Base-by-base conservation (phyloP, 768 basidiomycete species). In the Auriscalpium microsporum region DNA sequence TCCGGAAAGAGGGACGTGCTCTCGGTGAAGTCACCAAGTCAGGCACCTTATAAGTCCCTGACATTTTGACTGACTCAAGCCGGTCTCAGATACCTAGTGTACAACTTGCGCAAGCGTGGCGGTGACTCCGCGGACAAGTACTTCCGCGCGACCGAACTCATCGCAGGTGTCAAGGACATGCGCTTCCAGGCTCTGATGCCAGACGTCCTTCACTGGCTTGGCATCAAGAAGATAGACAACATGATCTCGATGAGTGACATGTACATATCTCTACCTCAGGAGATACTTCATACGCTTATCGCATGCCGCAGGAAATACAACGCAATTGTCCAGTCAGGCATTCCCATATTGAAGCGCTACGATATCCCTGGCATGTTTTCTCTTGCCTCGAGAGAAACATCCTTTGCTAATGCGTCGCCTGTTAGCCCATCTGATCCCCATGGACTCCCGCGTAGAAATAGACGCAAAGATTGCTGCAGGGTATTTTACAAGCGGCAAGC, bases 171-270 rank as follows among this genome's bases (percentile, higher is more conserved):
- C 21, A 90, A 92, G 72, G 91, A 94, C 65, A 91, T 93, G 90
- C 82, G 92, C n/a, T 94, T 94, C 84, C 83, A 85, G 67, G 90
- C 86, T 19, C 76, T 92, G 57, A 96, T 98, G 94, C 95, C 95
- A 3, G 95, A 98, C 67, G 87, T 96, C 7, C 72, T 97, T 46
- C 92, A 94, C 67, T 98, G 94, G 91, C 71, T 98, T 16, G 95
- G 95, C 0, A 87, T 98, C 65, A 84, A 67, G 71, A 90, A 90
- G 77, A 81, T 98, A 46, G 83, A 92, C 69, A 85, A 85, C 64
- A 83, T 98, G 84, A 84, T 95, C 14, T 86, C 83, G 21, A 91
- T 91, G 90, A 90, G 87, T 56, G 89, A 91, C 64, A 90, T 91
- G 87, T 82, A 49, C 56, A 77, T 67, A 10, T 28, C 37, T 38